Evolutionary conservation across 306 rosid genomes (phyloP), one percentile per base, ranked within the genome.

Genomic region (Acacia melanoxylon): DNA sequence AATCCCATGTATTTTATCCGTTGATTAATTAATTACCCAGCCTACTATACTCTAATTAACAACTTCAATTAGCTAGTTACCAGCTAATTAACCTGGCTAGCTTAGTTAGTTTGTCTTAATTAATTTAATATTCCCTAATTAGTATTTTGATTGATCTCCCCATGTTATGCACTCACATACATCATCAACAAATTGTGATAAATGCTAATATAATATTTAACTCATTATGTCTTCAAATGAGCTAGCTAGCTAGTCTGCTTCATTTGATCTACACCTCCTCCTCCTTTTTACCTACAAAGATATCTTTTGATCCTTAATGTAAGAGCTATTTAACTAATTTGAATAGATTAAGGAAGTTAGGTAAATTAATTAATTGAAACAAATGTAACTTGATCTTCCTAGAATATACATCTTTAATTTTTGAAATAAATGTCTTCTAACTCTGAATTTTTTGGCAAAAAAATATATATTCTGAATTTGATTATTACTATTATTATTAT

Each of bases 1-100:
- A 94, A 94, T 90, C 98, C 98, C 51, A 94, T 94, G 97, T 94
- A 94, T 78, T 91, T 46, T 81, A 91, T 94, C 74, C 86, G 91
- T 9, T 65, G 14, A 65, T 22, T 25, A 25, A 12, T 61, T 61
- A 58, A 56, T 56, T 49, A 1, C 49, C 19, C 16, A 14, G 4
- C 19, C 17, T 12, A 17, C 24, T 20, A 20, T 14, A 29, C 31
- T 22, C 2, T 8, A 61, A 12, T 58, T 58, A 22, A 24, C 20
- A 20, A 56, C 15, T 58, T 58, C 8, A 58, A n/a, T 58, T 22
- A 58, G 15, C 31, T 20, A 45, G 46, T 9, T 42, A 51, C 58
- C 22, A 52, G 59, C 24, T 49, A 17, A 37, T 10, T 3, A 44
- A 54, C 24, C 25, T 54, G 17, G 22, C 62, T 20, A 6, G 12